A percentile compares a stretch with the other conserved stretches of the same genome.
These are phyloP conservation scores for Clarireedia monteithiana DNA, from an alignment of 2,329 filamentous ascomycete genomes.

Conservation along the genomic window DNA sequence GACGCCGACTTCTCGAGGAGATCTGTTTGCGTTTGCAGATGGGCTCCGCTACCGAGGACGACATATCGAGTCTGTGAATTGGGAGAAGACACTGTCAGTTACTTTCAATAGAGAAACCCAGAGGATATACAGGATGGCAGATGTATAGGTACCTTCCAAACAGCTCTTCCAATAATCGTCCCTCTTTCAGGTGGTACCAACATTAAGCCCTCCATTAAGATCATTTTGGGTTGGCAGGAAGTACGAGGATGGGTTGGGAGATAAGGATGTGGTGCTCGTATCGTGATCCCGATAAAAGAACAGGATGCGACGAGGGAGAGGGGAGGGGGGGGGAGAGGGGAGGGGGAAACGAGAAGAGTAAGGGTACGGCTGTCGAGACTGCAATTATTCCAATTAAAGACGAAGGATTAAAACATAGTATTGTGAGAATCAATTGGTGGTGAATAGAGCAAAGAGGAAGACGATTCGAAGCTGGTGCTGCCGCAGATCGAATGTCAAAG, in stretches of 20 bases:
- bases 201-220: slow-evolving; percentile 43
- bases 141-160: slow-evolving; percentile 41
- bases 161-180: slow-evolving; percentile 42
- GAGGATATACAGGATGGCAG: slow-evolving; percentile 10
- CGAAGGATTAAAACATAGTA: too few species aligned
- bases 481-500: too few species aligned
- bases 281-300: too few species aligned
- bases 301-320: too few species aligned
- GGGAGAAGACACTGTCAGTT: not conserved
- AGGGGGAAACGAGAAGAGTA: too few species aligned
- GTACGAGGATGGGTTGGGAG: not conserved
- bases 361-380: too few species aligned
- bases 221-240: slow-evolving; percentile 15
- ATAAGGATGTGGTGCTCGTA: not conserved
- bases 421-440: too few species aligned
- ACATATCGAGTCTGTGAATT: slow-evolving; percentile 49
- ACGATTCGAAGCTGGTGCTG: too few species aligned
- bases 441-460: too few species aligned
- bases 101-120: not conserved
- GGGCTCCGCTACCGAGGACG: slow-evolving; percentile 42
- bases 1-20: slow-evolving; percentile 14
- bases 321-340: too few species aligned
- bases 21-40: slow-evolving; percentile 42
- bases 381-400: too few species aligned
- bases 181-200: slow-evolving; percentile 44